Evolutionary conservation across 192 early-diverging fungal genomes (phyloP), one percentile per base, ranked within the genome.

Genomic region (Coemansia sp.): DNA sequence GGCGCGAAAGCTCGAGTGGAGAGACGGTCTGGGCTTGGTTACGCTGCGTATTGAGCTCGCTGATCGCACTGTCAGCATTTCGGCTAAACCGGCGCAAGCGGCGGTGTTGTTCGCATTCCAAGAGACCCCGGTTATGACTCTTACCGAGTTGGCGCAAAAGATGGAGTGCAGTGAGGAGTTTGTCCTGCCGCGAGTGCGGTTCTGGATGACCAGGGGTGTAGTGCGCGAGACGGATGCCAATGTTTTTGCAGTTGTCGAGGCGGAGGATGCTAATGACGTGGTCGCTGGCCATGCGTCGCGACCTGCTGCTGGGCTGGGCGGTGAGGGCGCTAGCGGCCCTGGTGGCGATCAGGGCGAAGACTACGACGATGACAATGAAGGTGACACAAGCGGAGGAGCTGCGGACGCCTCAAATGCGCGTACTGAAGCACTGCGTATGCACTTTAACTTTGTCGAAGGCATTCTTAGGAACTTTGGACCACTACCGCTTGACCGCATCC

Each of bases 391-490:
- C 24, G 54, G 54, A 6, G 27, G 51, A 34, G 37, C 24, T 13
- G 36, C 68, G 10, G 44, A 60, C 10, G 50, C 63, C 17, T 36
- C 56, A 0, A 77, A 53, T 35, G 67, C 67, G 2, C 57, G 70
- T 14, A 64, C 74, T 0, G 84, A 85, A 19, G 75, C 77, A 19
- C 41, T 86, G 65, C 85, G 77, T 13, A 48, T 85, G 64, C 77
- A 86, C 63, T 85, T 75, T 37, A 76, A 83, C 53, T 88, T 82
- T 48, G 74, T 88, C 33, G 76, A 78, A 17, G 86, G 77, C 17
- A 87, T 88, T 78, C 72, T 88, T 21, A 85, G 84, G 34, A 88
- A 87, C 64, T 75, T 88, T 48, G 87, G 87, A 0, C 74, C 84
- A 3, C 59, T 86, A 41, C 79, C 87, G 7, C 72, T 88, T 35